phyloP scores from a whole-genome alignment of 148 eudicot species.

The Camellia lanceoleosa region DNA sequence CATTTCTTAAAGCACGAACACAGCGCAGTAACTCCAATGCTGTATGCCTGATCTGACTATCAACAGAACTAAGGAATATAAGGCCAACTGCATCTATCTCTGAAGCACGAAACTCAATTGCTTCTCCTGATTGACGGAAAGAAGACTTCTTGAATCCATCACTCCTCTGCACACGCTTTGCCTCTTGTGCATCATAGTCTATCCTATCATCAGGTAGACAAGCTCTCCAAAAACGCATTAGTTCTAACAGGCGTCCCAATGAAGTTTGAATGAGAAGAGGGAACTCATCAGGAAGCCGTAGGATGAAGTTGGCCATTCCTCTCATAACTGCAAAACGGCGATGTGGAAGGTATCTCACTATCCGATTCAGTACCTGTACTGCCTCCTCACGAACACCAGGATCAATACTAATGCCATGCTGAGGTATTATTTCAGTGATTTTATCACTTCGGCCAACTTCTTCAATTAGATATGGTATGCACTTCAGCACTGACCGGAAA shows the following conservation, averaged over 20 bases:
- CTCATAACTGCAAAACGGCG: slow-evolving; percentile 99
- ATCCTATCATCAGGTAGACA: slow-evolving; percentile 77
- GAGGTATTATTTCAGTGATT: slow-evolving; percentile 96
- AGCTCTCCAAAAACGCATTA: slow-evolving; percentile 94
- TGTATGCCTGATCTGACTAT: slow-evolving; percentile 97
- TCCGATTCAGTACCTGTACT: slow-evolving; percentile 92
- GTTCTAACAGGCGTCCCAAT: slow-evolving; percentile 81
- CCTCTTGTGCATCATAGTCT: slow-evolving; percentile 59
- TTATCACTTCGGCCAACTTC: slow-evolving; percentile 98
- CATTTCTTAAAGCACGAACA: slow-evolving; percentile 92
- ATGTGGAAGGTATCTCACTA: slow-evolving; percentile 88
- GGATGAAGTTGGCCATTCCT: slow-evolving; percentile 94
- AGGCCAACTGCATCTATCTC: slow-evolving; percentile 99
- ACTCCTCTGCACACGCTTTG: slow-evolving; percentile 56
- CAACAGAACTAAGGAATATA: slow-evolving; percentile 91
- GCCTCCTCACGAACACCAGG: slow-evolving; percentile 99
- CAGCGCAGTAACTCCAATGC: slow-evolving; percentile 94
- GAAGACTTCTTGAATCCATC: slow-evolving; percentile 75
- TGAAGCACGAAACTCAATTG: slow-evolving; percentile 86
- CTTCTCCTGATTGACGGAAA: slow-evolving; percentile 78
- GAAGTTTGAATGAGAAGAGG: slow-evolving; percentile 99
- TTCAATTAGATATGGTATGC: slow-evolving; percentile 95
- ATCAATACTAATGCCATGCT: slow-evolving; percentile 97
- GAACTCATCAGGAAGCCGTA: slow-evolving; percentile 93
- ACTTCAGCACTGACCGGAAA: slow-evolving; percentile 92